Evolutionary conservation across 2,329 filamentous ascomycete species (phyloP), one percentile per base, ranked within the genome.

Genomic region (Diaporthe citri): DNA sequence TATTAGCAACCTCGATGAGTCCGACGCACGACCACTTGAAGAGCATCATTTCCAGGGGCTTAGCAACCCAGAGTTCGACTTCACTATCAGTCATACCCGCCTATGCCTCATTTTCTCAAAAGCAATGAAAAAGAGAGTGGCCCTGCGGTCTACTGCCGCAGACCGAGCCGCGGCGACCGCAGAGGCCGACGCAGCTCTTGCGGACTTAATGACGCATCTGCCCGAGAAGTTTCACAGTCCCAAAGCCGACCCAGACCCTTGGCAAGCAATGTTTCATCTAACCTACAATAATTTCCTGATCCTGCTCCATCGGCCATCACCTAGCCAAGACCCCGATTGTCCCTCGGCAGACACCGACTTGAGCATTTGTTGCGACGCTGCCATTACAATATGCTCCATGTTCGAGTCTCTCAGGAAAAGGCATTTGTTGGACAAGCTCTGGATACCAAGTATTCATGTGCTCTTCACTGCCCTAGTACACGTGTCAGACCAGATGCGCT

Each of bases 301-400:
- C 60, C 41, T 64, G 17, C 60, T 64, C n/a, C 60, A 64, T n/a
- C 39, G 60, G 20, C 60, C 60, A 22, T 48, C 60, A 48, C 60
- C 41, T 34, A 34, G 39, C 25, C 41, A 31, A 48, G 41, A 62
- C 28, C 15, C 41, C 3, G 41, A 48, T 15, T 12, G 39, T 48
- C 41, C 41, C 39, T 46, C 60, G 15, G 25, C 60, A 46, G 60
- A 48, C 60, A 43, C 59, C 13, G 60, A 64, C 41, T 64, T 48
- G 60, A 46, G 41, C n/a, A 64, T 64, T 31, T 64, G 60, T 22
- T 46, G 41, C 28, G 60, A 64, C 10, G 60, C 60, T 31, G 60
- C 60, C 7, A 48, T 31, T 22, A 64, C 41, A 20, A 64, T 48
- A 46, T 64, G 59, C 59, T 43, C 60, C 25, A 31, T 34, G 1